Evolutionary conservation across 2,329 filamentous ascomycete genomes (phyloP), one percentile per base, ranked within the genome.

Genomic region (Onygenales sp.): DNA sequence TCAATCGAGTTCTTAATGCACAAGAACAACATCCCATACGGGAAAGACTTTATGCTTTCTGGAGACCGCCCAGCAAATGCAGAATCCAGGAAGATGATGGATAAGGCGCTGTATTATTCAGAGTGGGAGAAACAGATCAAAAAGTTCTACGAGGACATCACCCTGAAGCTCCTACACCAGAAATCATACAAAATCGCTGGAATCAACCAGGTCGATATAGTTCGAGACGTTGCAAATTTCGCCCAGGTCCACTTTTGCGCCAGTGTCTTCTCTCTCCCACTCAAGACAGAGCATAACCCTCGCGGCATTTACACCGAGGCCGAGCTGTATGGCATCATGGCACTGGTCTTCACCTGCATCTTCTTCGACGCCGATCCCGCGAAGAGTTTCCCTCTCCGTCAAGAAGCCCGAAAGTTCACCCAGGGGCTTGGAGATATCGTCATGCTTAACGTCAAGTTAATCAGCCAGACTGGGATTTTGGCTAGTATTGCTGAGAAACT

Each of bases 311-410:
- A 79, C 58, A 74, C 72, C 0, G 75, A 78, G 60, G 72, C 78
- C 17, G 78, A 82, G 64, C 64, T 83, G 55, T 81, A 82, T 63
- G 55, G 68, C n/a, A 62, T 78, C 13, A 59, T 75, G 14, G 68
- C 76, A 69, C 70, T 70, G 53, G 66, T 78, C n/a, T 74, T 75
- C 35, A 65, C 66, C 53, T 78, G 71, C 68, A 74, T 72, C 10
- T 70, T 73, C 41, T 74, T 74, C 60, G 75, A 77, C 61, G 73
- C 68, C 33, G 75, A 78, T 51, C 71, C 75, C 0, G 75, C 60
- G 0, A 68, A 76, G 57, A 69, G 73, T 1, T 77, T 72, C 68
- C 74, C 69, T 48, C 74, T 74, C 2, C 72, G 74, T 4, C 68
- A 70, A 33, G 64, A 64, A 7, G 74, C 75, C 0, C 68, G 68